Conservation (phyloP, 495 filamentous ascomycete species). For the Platismatia glauca region DNA sequence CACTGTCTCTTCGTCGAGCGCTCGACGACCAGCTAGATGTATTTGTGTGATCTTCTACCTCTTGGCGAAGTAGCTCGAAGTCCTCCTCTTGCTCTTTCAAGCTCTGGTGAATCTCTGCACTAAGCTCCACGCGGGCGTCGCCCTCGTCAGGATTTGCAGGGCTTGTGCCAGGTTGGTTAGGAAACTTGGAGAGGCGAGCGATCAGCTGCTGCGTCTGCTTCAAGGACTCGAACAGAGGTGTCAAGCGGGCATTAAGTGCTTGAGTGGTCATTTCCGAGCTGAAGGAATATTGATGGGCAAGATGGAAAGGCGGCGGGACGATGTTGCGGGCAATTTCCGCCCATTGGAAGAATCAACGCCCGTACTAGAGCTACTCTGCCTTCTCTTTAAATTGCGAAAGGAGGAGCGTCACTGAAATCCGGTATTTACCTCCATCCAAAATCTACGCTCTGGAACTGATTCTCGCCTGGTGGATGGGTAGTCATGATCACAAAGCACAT, state of each 20-base stretch:
- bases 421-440: neutral
- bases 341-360: constrained; percentile 9
- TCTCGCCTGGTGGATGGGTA: no score
- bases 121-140: constrained; percentile 67
- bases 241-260: constrained; percentile 55
- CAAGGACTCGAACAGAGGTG: constrained; percentile 58
- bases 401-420: neutral
- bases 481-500: constrained; percentile 82
- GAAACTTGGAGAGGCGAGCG: constrained; percentile 59
- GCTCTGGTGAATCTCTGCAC: constrained; percentile 68
- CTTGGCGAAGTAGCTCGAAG: constrained; percentile 70
- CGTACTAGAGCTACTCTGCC: constrained; percentile 13
- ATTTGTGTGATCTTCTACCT: constrained; percentile 55
- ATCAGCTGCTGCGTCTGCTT: constrained; percentile 65
- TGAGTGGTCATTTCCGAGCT: constrained; percentile 27
- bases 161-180: constrained; percentile 51
- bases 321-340: constrained; percentile 10
- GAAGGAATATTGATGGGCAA: neutral
- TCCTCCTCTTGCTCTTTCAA: constrained; percentile 82
- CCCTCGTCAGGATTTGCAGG: constrained; percentile 46
- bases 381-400: neutral
- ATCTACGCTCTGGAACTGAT: neutral
- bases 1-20: constrained; percentile 30
- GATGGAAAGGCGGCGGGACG: neutral
- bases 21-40: constrained; percentile 29